Evolutionary conservation across 306 rosid species (phyloP).

Genomic region (Vigna angularis): DNA sequence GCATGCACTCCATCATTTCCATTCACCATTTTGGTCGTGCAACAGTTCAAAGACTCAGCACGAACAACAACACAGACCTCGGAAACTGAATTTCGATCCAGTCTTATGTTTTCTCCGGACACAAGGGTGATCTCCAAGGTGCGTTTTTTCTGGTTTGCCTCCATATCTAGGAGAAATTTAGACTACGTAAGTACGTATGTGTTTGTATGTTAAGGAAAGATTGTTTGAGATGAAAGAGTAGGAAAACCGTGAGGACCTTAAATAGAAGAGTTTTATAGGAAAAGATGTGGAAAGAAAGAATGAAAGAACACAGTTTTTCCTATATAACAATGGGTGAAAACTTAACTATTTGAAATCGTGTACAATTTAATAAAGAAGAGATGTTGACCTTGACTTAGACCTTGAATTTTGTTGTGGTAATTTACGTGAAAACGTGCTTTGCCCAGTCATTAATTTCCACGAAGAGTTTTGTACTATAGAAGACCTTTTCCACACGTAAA

Average conservation of each 20-base stretch:
- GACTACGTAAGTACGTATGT: background rate
- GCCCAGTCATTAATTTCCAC: no score
- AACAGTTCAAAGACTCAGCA: constrained; percentile 38
- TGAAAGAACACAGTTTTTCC: no score
- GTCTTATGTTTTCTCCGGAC: constrained; percentile 54
- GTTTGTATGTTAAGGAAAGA: background rate
- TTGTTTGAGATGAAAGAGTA: constrained; percentile 17
- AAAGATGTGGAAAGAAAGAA: background rate
- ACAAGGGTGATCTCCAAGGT: constrained; percentile 58
- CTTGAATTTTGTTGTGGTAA: no score
- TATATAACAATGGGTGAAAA: no score
- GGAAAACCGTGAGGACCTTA: background rate
- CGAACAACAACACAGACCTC: constrained; percentile 55
- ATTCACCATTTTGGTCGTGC: constrained; percentile 46
- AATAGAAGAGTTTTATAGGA: background rate
- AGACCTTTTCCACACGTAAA: no score
- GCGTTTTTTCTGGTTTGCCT: background rate
- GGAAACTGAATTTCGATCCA: constrained; percentile 7
- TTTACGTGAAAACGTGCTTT: no score
- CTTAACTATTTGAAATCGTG: no score
- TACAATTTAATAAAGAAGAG: no score
- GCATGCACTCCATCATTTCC: constrained; percentile 39
- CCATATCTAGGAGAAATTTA: constrained; percentile 25
- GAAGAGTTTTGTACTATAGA: no score
- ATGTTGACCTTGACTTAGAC: no score